Evolutionary conservation across 2,329 filamentous ascomycete species (phyloP), one percentile per base, ranked within the genome.

Genomic region (Exophiala calicioides): DNA sequence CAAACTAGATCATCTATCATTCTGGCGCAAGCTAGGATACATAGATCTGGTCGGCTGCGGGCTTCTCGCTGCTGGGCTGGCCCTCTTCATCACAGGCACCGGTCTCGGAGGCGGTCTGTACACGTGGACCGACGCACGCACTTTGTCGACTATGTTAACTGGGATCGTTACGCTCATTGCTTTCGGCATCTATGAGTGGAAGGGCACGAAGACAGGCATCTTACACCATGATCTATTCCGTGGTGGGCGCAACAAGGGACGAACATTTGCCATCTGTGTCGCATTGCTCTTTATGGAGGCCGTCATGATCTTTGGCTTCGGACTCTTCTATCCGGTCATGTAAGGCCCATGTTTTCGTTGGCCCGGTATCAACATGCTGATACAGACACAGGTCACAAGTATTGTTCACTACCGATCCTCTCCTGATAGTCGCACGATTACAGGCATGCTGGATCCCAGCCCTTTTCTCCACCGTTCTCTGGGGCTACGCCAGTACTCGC

Each of bases 161-260:
- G 54, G 54, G 2, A 43, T 48, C n/a, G 37, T 53, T 19, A 37
- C 55, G 12, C 41, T 57, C 10, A 47, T 55, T 18, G 38, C 24
- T 4, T 57, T 57, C 27, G 54, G 54, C 8, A 9, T 52, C n/a
- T 57, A 53, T 8, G 54, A 57, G 32, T 55, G 52, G 52, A 52
- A 54, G 26, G 54, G 47, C 7, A 57, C 54, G 26, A 40, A 36
- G 20, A 50, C 38, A 2, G 54, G 54, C 2, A 54, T 57, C n/a
- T 32, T 57, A 26, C 44, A 57, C 18, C 54, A 57, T 32, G 52
- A 52, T 9, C 35, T 57, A 2, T 57, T 57, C 43, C 33, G 35
- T 31, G 52, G 54, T 3, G 48, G 48, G 3, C 41, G 44, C 13
- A 32, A 48, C 9, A n/a, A 21, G 18, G 54, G 52, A 10, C 54